Percentiles rank a stretch among this genome's conserved stretches.
phyloP scores from a whole-genome alignment of 2,329 filamentous ascomycete genomes.

The Ophiostoma tasmaniense region DNA sequence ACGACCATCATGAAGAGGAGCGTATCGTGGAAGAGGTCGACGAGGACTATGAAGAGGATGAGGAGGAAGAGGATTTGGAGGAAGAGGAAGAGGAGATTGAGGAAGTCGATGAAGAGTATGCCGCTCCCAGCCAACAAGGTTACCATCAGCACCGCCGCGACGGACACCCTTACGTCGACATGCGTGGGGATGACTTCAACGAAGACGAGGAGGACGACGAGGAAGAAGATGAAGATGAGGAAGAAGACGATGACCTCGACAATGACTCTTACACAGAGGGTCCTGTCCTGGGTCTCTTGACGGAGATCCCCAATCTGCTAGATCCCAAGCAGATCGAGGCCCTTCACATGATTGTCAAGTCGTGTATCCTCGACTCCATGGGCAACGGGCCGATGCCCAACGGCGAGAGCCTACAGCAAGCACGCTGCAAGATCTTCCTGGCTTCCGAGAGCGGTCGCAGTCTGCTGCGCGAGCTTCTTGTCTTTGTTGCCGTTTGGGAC shows the following conservation, averaged over 20 bases:
- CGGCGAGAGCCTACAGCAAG: constrained; percentile 80
- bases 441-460: constrained; percentile 87
- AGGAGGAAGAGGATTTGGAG: background rate
- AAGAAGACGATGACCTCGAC: constrained; percentile 45
- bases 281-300: constrained; percentile 73
- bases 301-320: constrained; percentile 88
- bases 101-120: constrained; percentile 24
- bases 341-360: constrained; percentile 94
- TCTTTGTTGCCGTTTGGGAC: constrained; percentile 97
- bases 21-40: constrained; percentile 23
- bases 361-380: constrained; percentile 77
- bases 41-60: constrained; percentile 29
- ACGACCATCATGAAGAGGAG: constrained; percentile 25
- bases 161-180: constrained; percentile 32
- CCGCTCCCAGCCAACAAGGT: constrained; percentile 20
- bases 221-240: constrained; percentile 24
- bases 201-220: constrained; percentile 20
- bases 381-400: constrained; percentile 58
- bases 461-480: constrained; percentile 78
- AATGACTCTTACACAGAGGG: constrained; percentile 74
- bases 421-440: constrained; percentile 79
- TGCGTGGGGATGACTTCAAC: constrained; percentile 31
- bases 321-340: constrained; percentile 94
- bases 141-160: constrained; percentile 24
- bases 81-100: constrained; percentile 18